phyloP scores from a whole-genome alignment of 495 filamentous ascomycete species.

The Daldinia childiae region DNA sequence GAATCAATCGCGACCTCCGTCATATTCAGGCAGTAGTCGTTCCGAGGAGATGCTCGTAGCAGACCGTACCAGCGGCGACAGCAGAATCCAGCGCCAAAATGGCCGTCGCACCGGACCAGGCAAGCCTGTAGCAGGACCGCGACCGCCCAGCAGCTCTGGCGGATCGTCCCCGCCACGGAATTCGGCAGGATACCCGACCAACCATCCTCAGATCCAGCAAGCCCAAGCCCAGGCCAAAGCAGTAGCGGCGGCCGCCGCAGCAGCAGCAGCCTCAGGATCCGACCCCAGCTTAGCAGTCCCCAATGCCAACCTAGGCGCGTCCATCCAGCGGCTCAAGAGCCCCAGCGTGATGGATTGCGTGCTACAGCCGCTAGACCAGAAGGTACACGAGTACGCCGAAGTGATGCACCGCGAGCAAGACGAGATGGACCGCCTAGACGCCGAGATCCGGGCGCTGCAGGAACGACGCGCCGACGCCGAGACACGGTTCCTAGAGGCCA shows the following conservation, averaged over 20 bases:
- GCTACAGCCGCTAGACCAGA: constrained; percentile 46
- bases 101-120: constrained; percentile 33
- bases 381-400: constrained; percentile 44
- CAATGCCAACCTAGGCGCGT: constrained; percentile 15
- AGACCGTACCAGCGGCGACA: constrained; percentile 23
- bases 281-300: constrained; percentile 25
- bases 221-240: constrained; percentile 36
- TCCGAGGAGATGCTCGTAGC: constrained; percentile 46
- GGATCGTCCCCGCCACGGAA: constrained; percentile 41
- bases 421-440: constrained; percentile 45
- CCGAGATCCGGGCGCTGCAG: constrained; percentile 41
- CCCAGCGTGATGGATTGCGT: constrained; percentile 46
- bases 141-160: constrained; percentile 40
- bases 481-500: constrained; percentile 45
- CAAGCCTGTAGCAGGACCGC: constrained; percentile 30
- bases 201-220: constrained; percentile 34
- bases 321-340: constrained; percentile 46
- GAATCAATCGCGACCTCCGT: constrained; percentile 38
- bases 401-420: constrained; percentile 44
- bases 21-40: constrained; percentile 45
- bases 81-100: constrained; percentile 41
- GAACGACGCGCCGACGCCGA: constrained; percentile 44
- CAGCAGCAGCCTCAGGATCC: constrained; percentile 7
- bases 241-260: neutral
- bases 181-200: constrained; percentile 21